Evolutionary conservation across 2,329 filamentous ascomycete genomes (phyloP).

Genomic region (Alternaria burnsii): DNA sequence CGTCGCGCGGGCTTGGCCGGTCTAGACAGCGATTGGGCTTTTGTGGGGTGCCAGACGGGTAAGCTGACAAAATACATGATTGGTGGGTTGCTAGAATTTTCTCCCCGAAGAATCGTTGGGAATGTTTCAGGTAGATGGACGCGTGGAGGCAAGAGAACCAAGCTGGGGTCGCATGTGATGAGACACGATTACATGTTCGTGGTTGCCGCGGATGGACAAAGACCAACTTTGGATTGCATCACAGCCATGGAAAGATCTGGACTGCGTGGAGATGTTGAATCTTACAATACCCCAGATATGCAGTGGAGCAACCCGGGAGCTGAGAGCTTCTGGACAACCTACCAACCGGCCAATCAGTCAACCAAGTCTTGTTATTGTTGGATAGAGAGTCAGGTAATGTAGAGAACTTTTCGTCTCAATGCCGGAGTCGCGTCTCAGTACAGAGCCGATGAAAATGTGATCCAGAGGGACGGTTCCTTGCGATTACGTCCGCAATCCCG

Average conservation of each 20-base stretch:
- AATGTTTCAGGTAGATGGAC: slow-evolving; percentile 5
- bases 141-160: slow-evolving; percentile 3
- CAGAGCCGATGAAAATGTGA: background rate
- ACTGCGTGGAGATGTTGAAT: background rate
- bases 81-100: slow-evolving; percentile 10
- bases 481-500: slow-evolving; percentile 20
- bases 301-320: slow-evolving; percentile 2
- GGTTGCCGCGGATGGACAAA: background rate
- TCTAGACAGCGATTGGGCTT: slow-evolving; percentile 15
- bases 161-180: background rate
- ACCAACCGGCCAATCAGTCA: background rate
- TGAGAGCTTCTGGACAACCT: background rate
- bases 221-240: background rate
- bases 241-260: background rate
- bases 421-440: background rate
- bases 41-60: slow-evolving; percentile 16
- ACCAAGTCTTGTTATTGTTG: background rate
- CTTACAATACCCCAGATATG: background rate
- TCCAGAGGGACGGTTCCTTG: slow-evolving; percentile 16
- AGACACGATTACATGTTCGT: background rate
- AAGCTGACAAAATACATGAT: slow-evolving; percentile 13
- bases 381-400: background rate
- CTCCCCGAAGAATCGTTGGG: slow-evolving; percentile 1
- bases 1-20: slow-evolving; percentile 11
- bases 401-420: background rate